These are phyloP conservation scores for Psilocybe cubensis DNA, from an alignment of 768 basidiomycete genomes.

Conservation along the genomic window DNA sequence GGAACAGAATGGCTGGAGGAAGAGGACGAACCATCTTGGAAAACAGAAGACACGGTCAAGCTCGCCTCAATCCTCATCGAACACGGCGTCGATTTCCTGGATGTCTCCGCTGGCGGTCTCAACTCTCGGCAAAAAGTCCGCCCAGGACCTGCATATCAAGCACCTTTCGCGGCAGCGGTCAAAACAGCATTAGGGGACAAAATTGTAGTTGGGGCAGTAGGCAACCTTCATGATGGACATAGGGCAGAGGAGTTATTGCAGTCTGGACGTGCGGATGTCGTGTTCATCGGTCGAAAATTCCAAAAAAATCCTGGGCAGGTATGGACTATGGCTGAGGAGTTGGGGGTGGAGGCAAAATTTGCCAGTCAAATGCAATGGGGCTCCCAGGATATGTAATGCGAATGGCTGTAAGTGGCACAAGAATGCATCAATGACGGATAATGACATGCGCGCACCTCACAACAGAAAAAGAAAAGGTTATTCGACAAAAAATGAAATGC, in stretches of 20 bases:
- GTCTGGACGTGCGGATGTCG: constrained; percentile 59
- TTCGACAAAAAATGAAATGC: too few species aligned
- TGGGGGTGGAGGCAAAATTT: constrained; percentile 49
- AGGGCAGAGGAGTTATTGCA: constrained; percentile 63
- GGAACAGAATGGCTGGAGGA: constrained; percentile 78
- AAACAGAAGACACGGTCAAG: constrained; percentile 66
- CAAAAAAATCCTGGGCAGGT: constrained; percentile 61
- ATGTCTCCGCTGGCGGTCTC: constrained; percentile 70
- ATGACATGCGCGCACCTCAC: too few species aligned
- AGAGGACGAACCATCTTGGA: constrained; percentile 67
- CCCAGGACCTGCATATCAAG: constrained; percentile 49
- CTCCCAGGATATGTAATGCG: constrained; percentile 35
- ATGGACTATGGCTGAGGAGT: constrained; percentile 57
- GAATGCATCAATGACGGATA: too few species aligned
- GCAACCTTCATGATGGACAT: constrained; percentile 55
- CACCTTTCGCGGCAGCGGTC: constrained; percentile 55
- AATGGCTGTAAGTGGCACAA: too few species aligned
- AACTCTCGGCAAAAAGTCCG: constrained; percentile 42
- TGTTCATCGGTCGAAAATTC: constrained; percentile 57
- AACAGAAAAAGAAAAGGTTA: too few species aligned
- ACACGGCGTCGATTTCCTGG: constrained; percentile 76
- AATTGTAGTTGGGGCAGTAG: constrained; percentile 50
- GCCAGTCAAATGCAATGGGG: constrained; percentile 63
- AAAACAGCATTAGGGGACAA: constrained; percentile 41
- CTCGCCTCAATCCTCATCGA: constrained; percentile 61